Base-by-base conservation (phyloP, 257 asterid species). In the Thymus quinquecostatus region DNA sequence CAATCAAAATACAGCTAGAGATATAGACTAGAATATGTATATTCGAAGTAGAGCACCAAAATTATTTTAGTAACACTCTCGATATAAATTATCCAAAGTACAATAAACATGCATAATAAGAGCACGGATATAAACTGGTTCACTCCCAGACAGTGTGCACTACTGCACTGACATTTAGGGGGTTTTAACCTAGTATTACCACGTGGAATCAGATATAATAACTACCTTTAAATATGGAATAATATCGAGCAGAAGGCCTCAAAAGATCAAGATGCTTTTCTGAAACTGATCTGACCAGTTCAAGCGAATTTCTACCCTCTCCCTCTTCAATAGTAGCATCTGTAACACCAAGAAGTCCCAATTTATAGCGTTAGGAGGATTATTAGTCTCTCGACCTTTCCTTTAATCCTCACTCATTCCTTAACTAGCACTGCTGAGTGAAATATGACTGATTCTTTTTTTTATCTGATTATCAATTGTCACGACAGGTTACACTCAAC, bases 231-330 rank as follows among this genome's bases (percentile, higher is more conserved):
- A 83, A 89, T 65, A 84, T 62, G 70, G 98, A 91, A 84, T 81
- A 87, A 75, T 85, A 87, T 79, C 98, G 96, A 76, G 96, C 79
- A 48, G 98, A 86, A 38, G 97, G 96, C 82, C 98, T 93, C 89
- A 93, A 87, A 81, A 93, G 96, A 83, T 93, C 95, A 79, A 88
- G 89, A 84, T 91, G 96, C 86, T 91, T 91, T 76, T 89, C 97
- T 44, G 97, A 88, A 81, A 83, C 87, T 74, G 96, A 85, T 80
- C 81, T 87, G 81, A 84, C 95, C 85, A 91, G 69, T 72, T 94
- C 97, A 81, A 91, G 85, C 59, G 80, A 87, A 82, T 80, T 87
- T 82, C 81, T 85, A 74, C 84, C 66, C 75, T 82, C 86, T 79
- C 97, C 96, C 79, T 88, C 97, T 74, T 87, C 88, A 71, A 87